Conservation (phyloP, 1,284 basidiomycete genomes). For the Lentinus polychrous region DNA sequence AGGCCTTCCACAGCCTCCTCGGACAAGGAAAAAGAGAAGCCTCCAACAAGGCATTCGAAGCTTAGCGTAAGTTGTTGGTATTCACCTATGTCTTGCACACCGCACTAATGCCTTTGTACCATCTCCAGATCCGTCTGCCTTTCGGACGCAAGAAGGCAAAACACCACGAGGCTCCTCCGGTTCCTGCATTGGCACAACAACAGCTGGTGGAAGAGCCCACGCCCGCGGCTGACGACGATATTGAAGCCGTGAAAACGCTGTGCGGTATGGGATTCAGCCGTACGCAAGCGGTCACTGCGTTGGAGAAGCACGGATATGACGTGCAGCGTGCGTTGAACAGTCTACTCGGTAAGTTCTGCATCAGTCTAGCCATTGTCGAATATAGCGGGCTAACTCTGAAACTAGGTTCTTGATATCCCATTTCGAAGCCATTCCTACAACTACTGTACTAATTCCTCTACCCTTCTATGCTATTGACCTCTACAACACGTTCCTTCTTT, state of each 20-base stretch:
- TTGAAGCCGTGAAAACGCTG: conserved; percentile 70
- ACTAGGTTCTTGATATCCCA: conserved; percentile 4
- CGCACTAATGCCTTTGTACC: conserved; percentile 9
- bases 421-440: neutral
- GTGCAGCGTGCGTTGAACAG: conserved; percentile 68
- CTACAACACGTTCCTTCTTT: conserved; percentile 14
- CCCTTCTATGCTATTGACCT: conserved; percentile 4
- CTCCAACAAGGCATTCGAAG: conserved; percentile 52
- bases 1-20: conserved; percentile 53
- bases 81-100: conserved; percentile 5
- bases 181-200: conserved; percentile 35
- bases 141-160: conserved; percentile 62
- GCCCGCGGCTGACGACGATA: conserved; percentile 65
- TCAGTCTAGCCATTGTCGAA: neutral
- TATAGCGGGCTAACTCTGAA: neutral
- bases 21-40: conserved; percentile 42
- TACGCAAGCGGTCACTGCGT: conserved; percentile 65
- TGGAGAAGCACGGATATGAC: conserved; percentile 73
- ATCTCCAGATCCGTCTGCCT: conserved; percentile 61
- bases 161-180: conserved; percentile 42
- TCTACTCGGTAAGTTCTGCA: conserved; percentile 36
- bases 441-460: conserved; percentile 1
- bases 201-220: conserved; percentile 45
- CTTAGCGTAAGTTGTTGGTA: conserved; percentile 52
- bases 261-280: conserved; percentile 81